Percentiles rank a stretch among this genome's conserved stretches.
Evolutionary conservation across 768 basidiomycete species (phyloP).

Genomic region (Macrolepiota dolichaula): DNA sequence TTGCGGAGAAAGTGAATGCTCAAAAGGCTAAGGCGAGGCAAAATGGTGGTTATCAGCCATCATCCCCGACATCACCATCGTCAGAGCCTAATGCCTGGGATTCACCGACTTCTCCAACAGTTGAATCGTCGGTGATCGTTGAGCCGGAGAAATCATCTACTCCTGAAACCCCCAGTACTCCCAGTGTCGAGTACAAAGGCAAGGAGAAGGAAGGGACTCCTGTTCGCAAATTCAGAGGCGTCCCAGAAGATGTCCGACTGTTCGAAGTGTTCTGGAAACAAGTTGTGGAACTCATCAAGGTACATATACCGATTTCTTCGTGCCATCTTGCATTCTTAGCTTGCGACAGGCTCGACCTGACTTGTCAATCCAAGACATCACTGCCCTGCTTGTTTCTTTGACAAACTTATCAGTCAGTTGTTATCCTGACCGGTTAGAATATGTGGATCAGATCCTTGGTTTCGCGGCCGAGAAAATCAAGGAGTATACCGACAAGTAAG

Average conservation of each 20-base stretch:
- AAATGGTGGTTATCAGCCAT: constrained; percentile 32
- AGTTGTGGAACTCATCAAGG: constrained; percentile 96
- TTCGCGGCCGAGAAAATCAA: constrained; percentile 86
- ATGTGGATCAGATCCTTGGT: constrained; percentile 91
- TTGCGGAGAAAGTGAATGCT: constrained; percentile 81
- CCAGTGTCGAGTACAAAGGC: constrained; percentile 31
- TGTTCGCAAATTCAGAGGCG: constrained; percentile 86
- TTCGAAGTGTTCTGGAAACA: constrained; percentile 99
- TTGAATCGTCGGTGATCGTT: constrained; percentile 14
- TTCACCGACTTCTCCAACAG: constrained; percentile 31
- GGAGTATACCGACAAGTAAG: constrained; percentile 78
- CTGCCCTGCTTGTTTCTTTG: constrained; percentile 91
- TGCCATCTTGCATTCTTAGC: background rate
- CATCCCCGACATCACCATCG: constrained; percentile 34
- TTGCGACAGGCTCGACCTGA: constrained; percentile 84
- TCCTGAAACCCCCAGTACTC: constrained; percentile 22
- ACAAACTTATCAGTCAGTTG: constrained; percentile 95
- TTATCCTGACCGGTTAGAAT: constrained; percentile 95
- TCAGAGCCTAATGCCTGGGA: constrained; percentile 45
- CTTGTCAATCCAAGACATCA: constrained; percentile 95
- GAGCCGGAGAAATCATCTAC: constrained; percentile 28
- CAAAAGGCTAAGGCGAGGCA: constrained; percentile 67
- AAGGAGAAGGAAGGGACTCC: constrained; percentile 57
- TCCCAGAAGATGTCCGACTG: constrained; percentile 91
- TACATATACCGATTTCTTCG: constrained; percentile 27